These are phyloP conservation scores for Rhodamnia argentea DNA, from an alignment of 345 rosid species.

Conservation along the genomic window DNA sequence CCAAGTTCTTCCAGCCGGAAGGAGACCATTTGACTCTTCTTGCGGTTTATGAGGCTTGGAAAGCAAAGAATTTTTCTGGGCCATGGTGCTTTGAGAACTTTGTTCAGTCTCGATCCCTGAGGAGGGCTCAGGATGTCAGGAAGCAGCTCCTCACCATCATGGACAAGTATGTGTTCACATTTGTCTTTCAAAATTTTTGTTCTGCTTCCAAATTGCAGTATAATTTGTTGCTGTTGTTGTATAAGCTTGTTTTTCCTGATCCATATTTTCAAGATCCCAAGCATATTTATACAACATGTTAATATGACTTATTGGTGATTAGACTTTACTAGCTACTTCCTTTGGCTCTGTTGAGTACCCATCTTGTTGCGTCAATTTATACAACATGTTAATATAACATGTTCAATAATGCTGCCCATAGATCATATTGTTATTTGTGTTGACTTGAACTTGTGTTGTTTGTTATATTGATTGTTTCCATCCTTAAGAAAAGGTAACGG, in stretches of 20 bases:
- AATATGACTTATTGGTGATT: not conserved
- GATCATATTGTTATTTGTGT: not conserved
- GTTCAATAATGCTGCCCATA: not conserved
- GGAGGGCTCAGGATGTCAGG: constrained; percentile 80
- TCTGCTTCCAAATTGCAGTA: not conserved
- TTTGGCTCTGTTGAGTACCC: not conserved
- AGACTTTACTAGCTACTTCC: not conserved
- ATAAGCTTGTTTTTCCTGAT: not conserved
- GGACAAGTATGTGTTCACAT: constrained; percentile 56
- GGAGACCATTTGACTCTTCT: constrained; percentile 95
- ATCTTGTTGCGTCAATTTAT: not conserved
- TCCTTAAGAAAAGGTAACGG: not conserved
- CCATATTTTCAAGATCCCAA: not conserved
- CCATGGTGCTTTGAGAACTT: constrained; percentile 94
- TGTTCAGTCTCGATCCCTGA: constrained; percentile 66
- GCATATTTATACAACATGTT: not conserved
- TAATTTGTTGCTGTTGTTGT: not conserved
- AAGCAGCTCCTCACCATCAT: constrained; percentile 85
- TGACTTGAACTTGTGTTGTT: not conserved
- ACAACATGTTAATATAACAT: too few species aligned
- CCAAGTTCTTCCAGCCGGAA: constrained; percentile 83
- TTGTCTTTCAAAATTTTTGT: not conserved
- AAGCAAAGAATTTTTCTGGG: constrained; percentile 74
- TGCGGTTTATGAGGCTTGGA: constrained; percentile 93
- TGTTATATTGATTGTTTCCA: not conserved